phyloP scores from a whole-genome alignment of 768 basidiomycete genomes.

The Rhizopogon sp. region DNA sequence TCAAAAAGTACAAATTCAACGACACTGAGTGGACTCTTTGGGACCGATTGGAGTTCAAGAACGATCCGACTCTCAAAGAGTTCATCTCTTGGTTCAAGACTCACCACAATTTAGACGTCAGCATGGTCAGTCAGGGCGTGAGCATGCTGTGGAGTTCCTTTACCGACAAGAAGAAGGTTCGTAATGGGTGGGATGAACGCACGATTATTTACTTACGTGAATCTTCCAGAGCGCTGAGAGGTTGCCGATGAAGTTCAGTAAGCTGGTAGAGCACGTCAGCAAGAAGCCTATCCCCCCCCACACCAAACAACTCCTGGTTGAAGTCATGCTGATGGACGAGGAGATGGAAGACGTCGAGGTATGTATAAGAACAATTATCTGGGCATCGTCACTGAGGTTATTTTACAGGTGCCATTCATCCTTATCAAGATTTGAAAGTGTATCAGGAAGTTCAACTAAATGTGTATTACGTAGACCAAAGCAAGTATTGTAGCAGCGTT shows the following conservation, averaged over 20 bases:
- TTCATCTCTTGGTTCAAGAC: constrained; percentile 81
- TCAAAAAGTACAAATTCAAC: constrained; percentile 84
- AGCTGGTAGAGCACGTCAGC: constrained; percentile 88
- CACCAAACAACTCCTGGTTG: constrained; percentile 81
- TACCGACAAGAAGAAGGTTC: constrained; percentile 87
- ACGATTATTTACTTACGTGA: background rate
- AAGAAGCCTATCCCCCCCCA: constrained; percentile 89
- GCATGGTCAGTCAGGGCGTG: constrained; percentile 96
- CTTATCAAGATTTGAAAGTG: constrained; percentile 55
- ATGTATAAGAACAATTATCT: background rate
- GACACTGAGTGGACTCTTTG: constrained; percentile 93
- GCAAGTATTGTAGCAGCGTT: constrained; percentile 5
- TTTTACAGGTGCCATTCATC: constrained; percentile 72
- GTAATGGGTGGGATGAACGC: background rate
- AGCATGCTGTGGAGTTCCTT: constrained; percentile 98
- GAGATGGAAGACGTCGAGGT: constrained; percentile 95
- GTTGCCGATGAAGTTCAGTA: constrained; percentile 83
- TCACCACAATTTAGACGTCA: constrained; percentile 80
- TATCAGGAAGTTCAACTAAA: background rate
- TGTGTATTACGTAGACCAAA: constrained; percentile 1
- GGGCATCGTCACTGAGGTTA: background rate
- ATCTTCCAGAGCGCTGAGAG: constrained; percentile 74
- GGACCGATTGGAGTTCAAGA: constrained; percentile 93
- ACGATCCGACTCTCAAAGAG: constrained; percentile 83
- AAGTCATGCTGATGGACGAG: constrained; percentile 92